A percentile compares a stretch with the other conserved stretches of the same genome.
These are phyloP conservation scores for Aristolochia fimbriata DNA, from an alignment of 164 flowering plant genomes.

Conservation along the genomic window DNA sequence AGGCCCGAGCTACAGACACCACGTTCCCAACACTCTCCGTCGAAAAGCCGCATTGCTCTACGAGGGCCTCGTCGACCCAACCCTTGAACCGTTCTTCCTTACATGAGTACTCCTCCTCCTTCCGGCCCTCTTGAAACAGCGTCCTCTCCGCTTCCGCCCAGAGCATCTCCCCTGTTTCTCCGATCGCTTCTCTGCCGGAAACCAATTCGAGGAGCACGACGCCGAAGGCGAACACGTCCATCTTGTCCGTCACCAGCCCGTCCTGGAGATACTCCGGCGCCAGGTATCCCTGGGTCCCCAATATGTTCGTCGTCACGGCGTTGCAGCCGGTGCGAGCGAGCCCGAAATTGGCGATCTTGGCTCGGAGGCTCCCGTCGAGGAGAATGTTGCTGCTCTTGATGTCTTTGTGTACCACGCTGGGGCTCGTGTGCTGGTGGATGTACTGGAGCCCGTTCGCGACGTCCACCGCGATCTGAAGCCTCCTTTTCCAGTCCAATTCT, in stretches of 20 bases:
- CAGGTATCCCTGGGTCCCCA: constrained; percentile 96
- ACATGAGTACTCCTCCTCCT: constrained; percentile 25
- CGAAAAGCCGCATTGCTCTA: constrained; percentile 23
- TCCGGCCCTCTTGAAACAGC: constrained; percentile 38
- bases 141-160: constrained; percentile 33
- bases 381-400: constrained; percentile 84
- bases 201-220: constrained; percentile 84
- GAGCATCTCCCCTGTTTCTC: constrained; percentile 44
- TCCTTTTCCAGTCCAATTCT: constrained; percentile 56
- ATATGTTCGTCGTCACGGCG: constrained; percentile 82
- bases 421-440: constrained; percentile 84
- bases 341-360: constrained; percentile 89
- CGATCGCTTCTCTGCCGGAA: constrained; percentile 57
- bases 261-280: constrained; percentile 80
- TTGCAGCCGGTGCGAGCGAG: constrained; percentile 85
- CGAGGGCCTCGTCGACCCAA: constrained; percentile 51
- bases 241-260: constrained; percentile 70
- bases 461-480: constrained; percentile 65
- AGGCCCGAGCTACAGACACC: constrained; percentile 50
- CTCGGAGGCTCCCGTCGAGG: constrained; percentile 67
- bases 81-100: constrained; percentile 29
- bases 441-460: constrained; percentile 87
- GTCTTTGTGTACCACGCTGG: constrained; percentile 83
- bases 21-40: constrained; percentile 53
- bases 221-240: constrained; percentile 89